phyloP scores from a whole-genome alignment of 2,329 filamentous ascomycete genomes.

The Colletotrichum sp. region DNA sequence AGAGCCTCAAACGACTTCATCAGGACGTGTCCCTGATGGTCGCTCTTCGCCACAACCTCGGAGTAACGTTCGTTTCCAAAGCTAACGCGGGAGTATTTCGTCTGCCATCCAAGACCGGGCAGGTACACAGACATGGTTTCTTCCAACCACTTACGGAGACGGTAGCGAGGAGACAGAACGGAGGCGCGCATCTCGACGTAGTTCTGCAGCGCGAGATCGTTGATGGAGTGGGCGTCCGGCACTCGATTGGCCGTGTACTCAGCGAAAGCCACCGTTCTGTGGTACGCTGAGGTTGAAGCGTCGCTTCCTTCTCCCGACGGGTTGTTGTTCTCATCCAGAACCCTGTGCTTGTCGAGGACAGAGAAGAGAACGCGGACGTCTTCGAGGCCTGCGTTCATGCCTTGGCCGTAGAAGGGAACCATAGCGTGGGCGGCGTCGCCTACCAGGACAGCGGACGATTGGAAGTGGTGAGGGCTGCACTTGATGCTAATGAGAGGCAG shows the following conservation, averaged over 20 bases:
- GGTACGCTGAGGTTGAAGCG: constrained; percentile 60
- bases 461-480: constrained; percentile 86
- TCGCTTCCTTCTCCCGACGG: constrained; percentile 36
- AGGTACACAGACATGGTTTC: constrained; percentile 80
- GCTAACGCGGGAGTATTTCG: constrained; percentile 89
- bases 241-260: constrained; percentile 78
- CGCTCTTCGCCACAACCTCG: constrained; percentile 74
- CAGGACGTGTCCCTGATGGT: constrained; percentile 70
- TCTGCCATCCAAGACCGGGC: constrained; percentile 84
- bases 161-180: constrained; percentile 79
- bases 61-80: constrained; percentile 94
- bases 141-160: constrained; percentile 83
- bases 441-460: constrained; percentile 78
- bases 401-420: constrained; percentile 98
- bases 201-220: constrained; percentile 88
- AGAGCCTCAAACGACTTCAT: constrained; percentile 30
- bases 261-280: constrained; percentile 73
- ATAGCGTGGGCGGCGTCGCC: constrained; percentile 97
- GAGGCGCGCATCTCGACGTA: constrained; percentile 93
- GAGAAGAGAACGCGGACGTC: constrained; percentile 90
- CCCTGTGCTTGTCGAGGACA: constrained; percentile 73
- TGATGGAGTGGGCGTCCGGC: constrained; percentile 86
- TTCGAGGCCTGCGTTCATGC: constrained; percentile 96
- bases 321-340: constrained; percentile 48
- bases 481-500: constrained; percentile 94